Evolutionary conservation across 441 rosid species (phyloP).

Genomic region (Aleurites moluccanus): DNA sequence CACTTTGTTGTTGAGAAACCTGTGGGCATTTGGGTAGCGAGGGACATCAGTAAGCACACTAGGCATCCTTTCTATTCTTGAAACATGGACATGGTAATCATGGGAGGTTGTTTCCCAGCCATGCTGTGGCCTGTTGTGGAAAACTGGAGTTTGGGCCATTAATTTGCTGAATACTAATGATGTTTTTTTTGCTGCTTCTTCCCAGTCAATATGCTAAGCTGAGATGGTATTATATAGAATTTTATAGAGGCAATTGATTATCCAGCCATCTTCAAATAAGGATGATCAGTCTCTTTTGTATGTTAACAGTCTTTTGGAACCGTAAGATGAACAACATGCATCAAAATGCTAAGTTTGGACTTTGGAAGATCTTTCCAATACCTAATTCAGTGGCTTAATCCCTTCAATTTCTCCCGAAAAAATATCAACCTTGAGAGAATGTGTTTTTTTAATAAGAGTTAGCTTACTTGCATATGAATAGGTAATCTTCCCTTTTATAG

Average conservation of each 20-base stretch:
- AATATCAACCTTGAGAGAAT: too few species aligned
- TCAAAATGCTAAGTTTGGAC: too few species aligned
- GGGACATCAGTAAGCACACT: conserved; percentile 31
- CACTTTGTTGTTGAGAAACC: conserved; percentile 31
- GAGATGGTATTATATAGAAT: conserved; percentile 3
- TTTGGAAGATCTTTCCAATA: too few species aligned
- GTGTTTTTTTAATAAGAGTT: too few species aligned
- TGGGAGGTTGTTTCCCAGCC: conserved; percentile 32
- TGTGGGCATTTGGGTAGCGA: conserved; percentile 41
- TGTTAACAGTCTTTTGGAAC: too few species aligned
- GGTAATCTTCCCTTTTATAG: too few species aligned
- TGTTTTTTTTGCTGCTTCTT: neutral
- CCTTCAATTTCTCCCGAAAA: too few species aligned
- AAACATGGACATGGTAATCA: conserved; percentile 42
- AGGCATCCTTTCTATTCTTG: conserved; percentile 30
- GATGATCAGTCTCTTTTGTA: too few species aligned
- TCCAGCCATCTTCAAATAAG: too few species aligned
- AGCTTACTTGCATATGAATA: too few species aligned
- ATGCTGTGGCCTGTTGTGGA: conserved; percentile 16
- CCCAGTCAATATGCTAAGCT: neutral
- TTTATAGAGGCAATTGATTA: conserved; percentile 41
- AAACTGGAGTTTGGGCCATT: conserved; percentile 14
- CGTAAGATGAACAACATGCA: too few species aligned
- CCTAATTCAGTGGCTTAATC: too few species aligned
- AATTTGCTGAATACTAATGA: conserved; percentile 13